Evolutionary conservation across 306 rosid species (phyloP), one percentile per base, ranked within the genome.

Genomic region (Casuarina cunninghamiana): DNA sequence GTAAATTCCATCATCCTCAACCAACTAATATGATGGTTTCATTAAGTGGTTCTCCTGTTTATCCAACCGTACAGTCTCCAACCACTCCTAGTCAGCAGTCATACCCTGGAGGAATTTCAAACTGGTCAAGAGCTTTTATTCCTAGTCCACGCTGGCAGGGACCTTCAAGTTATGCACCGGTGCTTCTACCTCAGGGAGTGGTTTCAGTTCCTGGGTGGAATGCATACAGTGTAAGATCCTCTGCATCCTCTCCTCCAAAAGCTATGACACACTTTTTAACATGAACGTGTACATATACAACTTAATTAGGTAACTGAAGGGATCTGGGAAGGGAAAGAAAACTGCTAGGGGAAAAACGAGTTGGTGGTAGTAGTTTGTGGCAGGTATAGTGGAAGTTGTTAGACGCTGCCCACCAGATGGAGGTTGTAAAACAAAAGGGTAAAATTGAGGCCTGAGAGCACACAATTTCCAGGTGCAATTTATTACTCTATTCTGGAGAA

Each of bases 71-170:
- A 66, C 98, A 88, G 4, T 92, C 98, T 82, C 97, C 97, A 77
- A 94, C 97, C 5, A 87, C 97, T 17, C 96, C 98, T 55, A 90
- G 92, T 80, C 95, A 90, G 79, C 97, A 92, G 81, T 94, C 97
- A 37, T 94, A 89, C 81, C 85, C 87, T 0, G 93, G 97, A 84
- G 97, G 94, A 71, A 85, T 91, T 67, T 82, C 97, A 61, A 92
- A 94, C 83, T 94, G 98, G 98, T 89, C 98, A 55, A 88, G 97
- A 79, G 90, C 95, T 21, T 92, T 87, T 80, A 87, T 94, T 87
- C 87, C 97, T 35, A 94, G 97, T 83, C 97, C 98, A 38, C 91
- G 98, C 72, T 94, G 98, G 98, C 97, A 94, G 87, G 93, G 97
- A 37, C 92, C 97, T 71, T 92, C 98, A 44, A 92, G 92, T 84